Percentiles rank a stretch among this genome's conserved stretches.
phyloP scores from a whole-genome alignment of 208 protist species.

The Leishmania guyanensis region DNA sequence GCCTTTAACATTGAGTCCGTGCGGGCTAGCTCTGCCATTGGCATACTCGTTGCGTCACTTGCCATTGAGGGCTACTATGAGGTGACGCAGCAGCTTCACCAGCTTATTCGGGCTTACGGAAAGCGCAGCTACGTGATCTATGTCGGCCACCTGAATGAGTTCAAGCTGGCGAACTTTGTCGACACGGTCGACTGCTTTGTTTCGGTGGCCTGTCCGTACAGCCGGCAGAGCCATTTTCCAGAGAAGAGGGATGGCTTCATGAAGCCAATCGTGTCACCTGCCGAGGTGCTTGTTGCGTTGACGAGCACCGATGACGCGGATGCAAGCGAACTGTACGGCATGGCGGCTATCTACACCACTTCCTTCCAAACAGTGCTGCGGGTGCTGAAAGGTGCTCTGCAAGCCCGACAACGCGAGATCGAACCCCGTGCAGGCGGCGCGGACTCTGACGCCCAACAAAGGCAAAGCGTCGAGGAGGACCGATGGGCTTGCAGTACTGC shows the following conservation, averaged over 20 bases:
- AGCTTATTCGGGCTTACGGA: constrained; percentile 64
- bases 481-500: constrained; percentile 18
- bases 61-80: constrained; percentile 85
- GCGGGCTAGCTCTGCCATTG: constrained; percentile 72
- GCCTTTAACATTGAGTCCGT: constrained; percentile 84
- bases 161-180: constrained; percentile 92
- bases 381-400: constrained; percentile 23
- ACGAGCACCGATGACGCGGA: constrained; percentile 29
- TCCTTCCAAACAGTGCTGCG: constrained; percentile 53
- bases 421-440: constrained; percentile 1
- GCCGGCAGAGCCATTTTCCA: constrained; percentile 72
- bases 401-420: background rate
- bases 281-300: constrained; percentile 85
- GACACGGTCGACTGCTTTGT: constrained; percentile 91
- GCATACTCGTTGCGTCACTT: constrained; percentile 87
- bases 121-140: constrained; percentile 90
- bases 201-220: constrained; percentile 86
- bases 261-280: constrained; percentile 89
- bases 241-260: constrained; percentile 74
- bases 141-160: constrained; percentile 92
- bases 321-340: constrained; percentile 47
- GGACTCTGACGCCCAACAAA: background rate
- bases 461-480: constrained; percentile 4
- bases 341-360: constrained; percentile 64
- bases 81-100: constrained; percentile 67